phyloP scores from a whole-genome alignment of 805 yeast species.

The Helenozyma rhizophorensis region DNA sequence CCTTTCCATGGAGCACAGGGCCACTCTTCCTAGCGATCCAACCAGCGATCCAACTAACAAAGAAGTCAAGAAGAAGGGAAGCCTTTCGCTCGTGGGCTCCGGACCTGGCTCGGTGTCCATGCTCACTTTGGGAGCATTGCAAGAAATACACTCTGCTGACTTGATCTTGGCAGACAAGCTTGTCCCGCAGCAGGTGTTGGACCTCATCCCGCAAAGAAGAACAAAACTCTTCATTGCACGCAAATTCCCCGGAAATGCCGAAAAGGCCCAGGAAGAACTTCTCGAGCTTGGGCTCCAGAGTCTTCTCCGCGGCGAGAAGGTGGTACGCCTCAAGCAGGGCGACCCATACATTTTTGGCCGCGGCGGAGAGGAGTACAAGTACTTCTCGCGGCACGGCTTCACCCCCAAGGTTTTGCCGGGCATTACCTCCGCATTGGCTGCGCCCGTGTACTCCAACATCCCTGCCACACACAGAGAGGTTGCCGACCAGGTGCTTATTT shows the following conservation, averaged over 20 bases:
- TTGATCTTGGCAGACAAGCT: slow-evolving; percentile 83
- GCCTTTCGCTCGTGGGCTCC: slow-evolving; percentile 81
- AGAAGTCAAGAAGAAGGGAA: slow-evolving; percentile 34
- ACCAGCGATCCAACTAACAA: neutral
- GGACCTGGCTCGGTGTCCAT: slow-evolving; percentile 89
- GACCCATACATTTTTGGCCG: slow-evolving; percentile 96
- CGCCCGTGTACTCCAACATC: slow-evolving; percentile 75
- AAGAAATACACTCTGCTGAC: slow-evolving; percentile 79
- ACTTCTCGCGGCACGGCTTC: slow-evolving; percentile 63
- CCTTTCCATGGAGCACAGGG: slow-evolving; percentile 41
- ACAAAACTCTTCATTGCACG: slow-evolving; percentile 82
- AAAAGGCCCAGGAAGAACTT: slow-evolving; percentile 83
- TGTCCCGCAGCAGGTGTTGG: slow-evolving; percentile 84
- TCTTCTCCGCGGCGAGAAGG: slow-evolving; percentile 61
- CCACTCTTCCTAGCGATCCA: slow-evolving; percentile 2
- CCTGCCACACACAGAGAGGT: slow-evolving; percentile 92
- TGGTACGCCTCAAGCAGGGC: slow-evolving; percentile 90
- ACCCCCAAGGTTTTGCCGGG: slow-evolving; percentile 80
- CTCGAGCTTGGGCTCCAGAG: slow-evolving; percentile 67
- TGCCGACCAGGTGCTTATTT: slow-evolving; percentile 86
- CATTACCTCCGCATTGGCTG: slow-evolving; percentile 82
- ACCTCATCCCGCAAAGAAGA: slow-evolving; percentile 63
- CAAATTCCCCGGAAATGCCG: slow-evolving; percentile 96
- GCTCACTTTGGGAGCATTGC: slow-evolving; percentile 79
- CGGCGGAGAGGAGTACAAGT: slow-evolving; percentile 88